Percentiles rank a stretch among this genome's conserved stretches.
Evolutionary conservation across 1,139 yeast species (phyloP).

Genomic region (Meyerozyma athensensis): DNA sequence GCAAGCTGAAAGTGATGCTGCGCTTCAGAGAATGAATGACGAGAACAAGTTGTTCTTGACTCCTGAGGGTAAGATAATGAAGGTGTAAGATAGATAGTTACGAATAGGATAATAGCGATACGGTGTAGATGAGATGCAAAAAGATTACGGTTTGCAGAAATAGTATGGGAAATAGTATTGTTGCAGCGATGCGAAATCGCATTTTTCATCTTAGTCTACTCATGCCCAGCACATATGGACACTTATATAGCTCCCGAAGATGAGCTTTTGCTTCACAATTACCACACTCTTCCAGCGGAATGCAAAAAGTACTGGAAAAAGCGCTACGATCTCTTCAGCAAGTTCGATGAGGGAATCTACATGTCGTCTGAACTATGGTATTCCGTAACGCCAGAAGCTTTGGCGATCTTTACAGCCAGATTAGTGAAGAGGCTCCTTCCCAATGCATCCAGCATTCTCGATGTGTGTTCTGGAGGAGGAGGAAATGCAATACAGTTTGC

Average conservation of each 20-base stretch:
- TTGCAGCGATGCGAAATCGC: too few species aligned
- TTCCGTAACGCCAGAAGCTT: conserved; percentile 82
- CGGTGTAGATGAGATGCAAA: too few species aligned
- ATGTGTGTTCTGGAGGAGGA: conserved; percentile 93
- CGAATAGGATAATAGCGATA: too few species aligned
- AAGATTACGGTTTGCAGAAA: too few species aligned
- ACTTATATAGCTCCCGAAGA: conserved; percentile 18
- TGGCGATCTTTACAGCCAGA: conserved; percentile 63
- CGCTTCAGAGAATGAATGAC: conserved; percentile 46
- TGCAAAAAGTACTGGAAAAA: conserved; percentile 56
- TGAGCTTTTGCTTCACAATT: conserved; percentile 36
- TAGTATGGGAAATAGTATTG: not conserved
- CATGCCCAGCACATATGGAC: not conserved
- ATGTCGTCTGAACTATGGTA: conserved; percentile 81
- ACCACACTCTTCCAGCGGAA: conserved; percentile 35
- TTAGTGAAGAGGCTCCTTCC: conserved; percentile 43
- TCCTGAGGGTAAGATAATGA: conserved; percentile 61
- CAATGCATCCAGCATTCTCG: conserved; percentile 45
- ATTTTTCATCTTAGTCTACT: too few species aligned
- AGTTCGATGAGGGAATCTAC: conserved; percentile 65
- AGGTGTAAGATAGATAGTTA: conserved; percentile 29
- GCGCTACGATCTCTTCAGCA: conserved; percentile 54
- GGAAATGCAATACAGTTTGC: conserved; percentile 90
- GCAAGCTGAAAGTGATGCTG: conserved; percentile 48
- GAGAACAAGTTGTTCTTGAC: conserved; percentile 53